Evolutionary conservation across 148 eudicot genomes (phyloP).

Genomic region (Salicornia ramosissima): DNA sequence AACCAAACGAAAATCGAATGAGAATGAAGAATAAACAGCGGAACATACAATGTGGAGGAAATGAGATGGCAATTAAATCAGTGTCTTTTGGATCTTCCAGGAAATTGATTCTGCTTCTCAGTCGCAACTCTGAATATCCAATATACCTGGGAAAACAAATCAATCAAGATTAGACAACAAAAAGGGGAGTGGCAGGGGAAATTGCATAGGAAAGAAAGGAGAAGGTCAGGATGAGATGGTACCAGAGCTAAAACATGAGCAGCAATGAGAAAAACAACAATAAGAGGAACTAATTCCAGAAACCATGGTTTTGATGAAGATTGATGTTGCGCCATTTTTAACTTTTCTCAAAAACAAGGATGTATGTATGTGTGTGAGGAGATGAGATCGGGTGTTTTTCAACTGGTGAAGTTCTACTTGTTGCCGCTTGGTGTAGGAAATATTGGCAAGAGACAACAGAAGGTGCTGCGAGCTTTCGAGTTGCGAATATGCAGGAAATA

Average conservation of each 20-base stretch:
- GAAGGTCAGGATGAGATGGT: not conserved
- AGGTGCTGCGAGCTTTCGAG: too few species aligned
- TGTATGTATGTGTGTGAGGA: too few species aligned
- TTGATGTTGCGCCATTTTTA: constrained; percentile 28
- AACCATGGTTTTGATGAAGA: constrained; percentile 23
- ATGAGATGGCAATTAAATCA: constrained; percentile 12
- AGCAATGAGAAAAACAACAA: constrained; percentile 37
- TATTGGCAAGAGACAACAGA: too few species aligned
- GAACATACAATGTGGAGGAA: constrained; percentile 16
- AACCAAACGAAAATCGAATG: not conserved
- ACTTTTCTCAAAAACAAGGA: too few species aligned
- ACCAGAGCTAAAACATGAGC: constrained; percentile 47
- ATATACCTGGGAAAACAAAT: constrained; percentile 31
- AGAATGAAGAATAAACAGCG: constrained; percentile 3
- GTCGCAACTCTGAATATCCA: constrained; percentile 74
- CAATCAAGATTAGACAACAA: not conserved
- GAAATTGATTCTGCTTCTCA: constrained; percentile 39
- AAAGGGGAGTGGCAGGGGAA: not conserved
- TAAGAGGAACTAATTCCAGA: constrained; percentile 27
- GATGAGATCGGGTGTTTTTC: too few species aligned
- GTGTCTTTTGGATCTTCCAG: constrained; percentile 39
- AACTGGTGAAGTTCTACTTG: too few species aligned
- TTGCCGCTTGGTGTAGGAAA: too few species aligned
- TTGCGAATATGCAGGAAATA: too few species aligned
- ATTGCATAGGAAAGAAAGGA: not conserved